phyloP scores from a whole-genome alignment of 495 filamentous ascomycete genomes.

The Choiromyces venosus region DNA sequence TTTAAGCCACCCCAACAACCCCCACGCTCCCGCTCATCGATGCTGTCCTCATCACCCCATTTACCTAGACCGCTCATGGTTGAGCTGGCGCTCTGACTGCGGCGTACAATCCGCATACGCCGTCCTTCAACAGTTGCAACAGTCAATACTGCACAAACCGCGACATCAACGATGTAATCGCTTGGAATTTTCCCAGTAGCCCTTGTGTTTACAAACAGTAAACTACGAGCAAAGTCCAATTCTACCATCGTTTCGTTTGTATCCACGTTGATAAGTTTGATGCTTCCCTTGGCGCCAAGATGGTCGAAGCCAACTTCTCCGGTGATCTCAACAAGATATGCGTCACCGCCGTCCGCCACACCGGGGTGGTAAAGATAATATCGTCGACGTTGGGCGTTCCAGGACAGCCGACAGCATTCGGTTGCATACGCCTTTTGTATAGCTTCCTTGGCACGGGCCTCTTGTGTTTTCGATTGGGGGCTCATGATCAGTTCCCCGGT shows the following conservation, averaged over 20 bases:
- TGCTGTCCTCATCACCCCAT: background rate
- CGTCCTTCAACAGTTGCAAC: conserved; percentile 32
- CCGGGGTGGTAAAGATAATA: conserved; percentile 38
- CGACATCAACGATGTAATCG: conserved; percentile 38
- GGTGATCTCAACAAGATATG: conserved; percentile 31
- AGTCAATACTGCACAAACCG: conserved; percentile 25
- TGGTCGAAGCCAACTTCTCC: conserved; percentile 32
- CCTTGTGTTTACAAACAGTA: conserved; percentile 24
- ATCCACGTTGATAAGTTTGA: conserved; percentile 38
- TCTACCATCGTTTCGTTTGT: conserved; percentile 25
- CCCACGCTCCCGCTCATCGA: background rate
- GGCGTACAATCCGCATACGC: conserved; percentile 11
- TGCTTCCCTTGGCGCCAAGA: conserved; percentile 16
- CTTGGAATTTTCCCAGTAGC: conserved; percentile 30
- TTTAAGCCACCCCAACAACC: background rate
- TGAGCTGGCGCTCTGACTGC: conserved; percentile 2
- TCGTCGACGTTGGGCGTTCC: conserved; percentile 20
- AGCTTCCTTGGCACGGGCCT: conserved; percentile 18
- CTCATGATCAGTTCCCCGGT: background rate
- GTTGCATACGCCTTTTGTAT: conserved; percentile 36
- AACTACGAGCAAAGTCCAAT: conserved; percentile 19
- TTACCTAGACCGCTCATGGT: conserved; percentile 5
- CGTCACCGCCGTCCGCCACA: conserved; percentile 25
- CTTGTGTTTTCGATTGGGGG: conserved; percentile 7
- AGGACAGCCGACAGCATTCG: conserved; percentile 34